Conservation (phyloP, 2,329 filamentous ascomycete genomes). For the Fusarium heterosporum region DNA sequence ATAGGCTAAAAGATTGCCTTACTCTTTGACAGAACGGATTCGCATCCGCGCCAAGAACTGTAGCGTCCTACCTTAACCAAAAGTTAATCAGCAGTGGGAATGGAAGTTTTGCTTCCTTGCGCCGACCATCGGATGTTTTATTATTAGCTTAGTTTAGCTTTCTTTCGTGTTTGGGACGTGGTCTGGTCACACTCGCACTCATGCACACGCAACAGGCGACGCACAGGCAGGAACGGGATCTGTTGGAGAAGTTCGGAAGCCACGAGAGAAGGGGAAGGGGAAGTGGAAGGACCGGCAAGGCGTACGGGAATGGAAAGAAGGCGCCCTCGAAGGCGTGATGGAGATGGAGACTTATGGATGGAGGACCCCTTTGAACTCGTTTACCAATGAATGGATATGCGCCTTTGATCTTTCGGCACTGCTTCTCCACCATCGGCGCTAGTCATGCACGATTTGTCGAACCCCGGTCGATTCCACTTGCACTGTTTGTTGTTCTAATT, state of each 20-base stretch:
- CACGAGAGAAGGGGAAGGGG: neutral
- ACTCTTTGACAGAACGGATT: neutral
- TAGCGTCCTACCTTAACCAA: conserved; percentile 33
- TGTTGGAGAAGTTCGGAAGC: conserved; percentile 30
- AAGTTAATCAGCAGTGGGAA: conserved; percentile 24
- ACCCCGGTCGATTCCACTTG: conserved; percentile 37
- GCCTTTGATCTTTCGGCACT: conserved; percentile 41
- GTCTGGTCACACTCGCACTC: neutral
- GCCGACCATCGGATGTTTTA: conserved; percentile 33
- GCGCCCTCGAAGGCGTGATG: conserved; percentile 6
- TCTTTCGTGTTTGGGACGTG: conserved; percentile 13
- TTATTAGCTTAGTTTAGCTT: conserved; percentile 11
- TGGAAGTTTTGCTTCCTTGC: neutral
- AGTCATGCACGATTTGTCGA: conserved; percentile 49
- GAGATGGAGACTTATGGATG: neutral
- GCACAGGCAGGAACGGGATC: conserved; percentile 30
- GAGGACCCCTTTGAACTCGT: conserved; percentile 31
- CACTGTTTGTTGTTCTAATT: conserved; percentile 17
- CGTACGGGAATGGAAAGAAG: conserved; percentile 1
- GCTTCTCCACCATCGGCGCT: conserved; percentile 36
- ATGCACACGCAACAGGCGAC: neutral
- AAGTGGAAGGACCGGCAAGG: neutral
- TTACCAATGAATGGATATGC: conserved; percentile 7
- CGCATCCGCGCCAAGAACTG: conserved; percentile 18
- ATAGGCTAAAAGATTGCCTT: neutral